These are phyloP conservation scores for Nemania sp. DNA, from an alignment of 2,329 filamentous ascomycete species.

Conservation along the genomic window DNA sequence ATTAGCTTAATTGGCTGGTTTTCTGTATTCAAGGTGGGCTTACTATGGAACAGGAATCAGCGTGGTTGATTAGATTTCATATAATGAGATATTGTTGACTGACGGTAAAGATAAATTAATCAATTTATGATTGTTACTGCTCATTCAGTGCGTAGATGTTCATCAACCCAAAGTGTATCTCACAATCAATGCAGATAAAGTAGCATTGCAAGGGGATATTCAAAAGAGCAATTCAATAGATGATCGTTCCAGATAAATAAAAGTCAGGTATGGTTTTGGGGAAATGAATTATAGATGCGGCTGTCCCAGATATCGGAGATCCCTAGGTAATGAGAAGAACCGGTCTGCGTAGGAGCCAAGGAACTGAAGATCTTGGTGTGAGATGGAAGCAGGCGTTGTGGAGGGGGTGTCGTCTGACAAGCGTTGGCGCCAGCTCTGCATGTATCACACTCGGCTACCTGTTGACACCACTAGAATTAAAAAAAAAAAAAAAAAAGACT, in stretches of 20 bases:
- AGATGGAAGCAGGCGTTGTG: constrained; percentile 9
- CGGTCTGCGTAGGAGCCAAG: constrained; percentile 5
- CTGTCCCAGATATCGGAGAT: not conserved
- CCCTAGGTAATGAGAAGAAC: constrained; percentile 6
- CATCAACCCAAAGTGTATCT: not conserved
- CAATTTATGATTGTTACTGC: not conserved
- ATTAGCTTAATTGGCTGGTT: constrained; percentile 11
- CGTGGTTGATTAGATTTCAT: not conserved
- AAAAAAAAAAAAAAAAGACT: no score
- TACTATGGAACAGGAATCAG: not conserved
- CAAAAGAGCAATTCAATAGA: not conserved
- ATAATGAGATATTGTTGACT: not conserved
- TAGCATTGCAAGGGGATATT: not conserved
- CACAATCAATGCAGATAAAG: not conserved
- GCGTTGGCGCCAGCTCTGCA: constrained; percentile 28
- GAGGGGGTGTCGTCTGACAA: constrained; percentile 25
- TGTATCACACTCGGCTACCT: constrained; percentile 21
- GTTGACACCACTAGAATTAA: constrained; percentile 7
- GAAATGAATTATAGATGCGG: not conserved
- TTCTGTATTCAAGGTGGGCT: not conserved
- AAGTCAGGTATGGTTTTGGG: constrained; percentile 15
- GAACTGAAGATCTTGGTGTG: constrained; percentile 14
- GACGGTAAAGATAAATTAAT: not conserved
- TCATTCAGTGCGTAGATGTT: not conserved
- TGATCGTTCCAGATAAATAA: not conserved